Evolutionary conservation across 1,284 basidiomycete genomes (phyloP).

Genomic region (Pholiota adiposa): DNA sequence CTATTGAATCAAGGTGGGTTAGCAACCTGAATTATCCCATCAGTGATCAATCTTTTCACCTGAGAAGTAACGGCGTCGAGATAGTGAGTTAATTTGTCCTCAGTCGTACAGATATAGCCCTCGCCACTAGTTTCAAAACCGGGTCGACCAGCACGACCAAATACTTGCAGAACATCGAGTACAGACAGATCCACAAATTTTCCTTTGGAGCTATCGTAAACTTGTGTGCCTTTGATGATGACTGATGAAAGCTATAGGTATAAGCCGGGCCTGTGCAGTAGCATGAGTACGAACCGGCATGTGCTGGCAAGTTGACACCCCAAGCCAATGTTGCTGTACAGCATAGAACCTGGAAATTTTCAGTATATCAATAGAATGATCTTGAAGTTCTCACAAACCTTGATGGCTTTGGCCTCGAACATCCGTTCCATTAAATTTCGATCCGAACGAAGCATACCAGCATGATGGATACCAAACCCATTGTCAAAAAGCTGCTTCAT

Average conservation of each 20-base stretch:
- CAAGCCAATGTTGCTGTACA: conserved; percentile 99
- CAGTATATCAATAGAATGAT: not conserved
- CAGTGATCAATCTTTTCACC: conserved; percentile 42
- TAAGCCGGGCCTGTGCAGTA: not conserved
- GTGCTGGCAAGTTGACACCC: conserved; percentile 99
- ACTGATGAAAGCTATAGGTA: conserved; percentile 47
- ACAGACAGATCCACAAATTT: conserved; percentile 94
- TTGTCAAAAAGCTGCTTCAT: conserved; percentile 94
- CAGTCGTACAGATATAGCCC: conserved; percentile 94
- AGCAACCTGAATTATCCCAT: not conserved
- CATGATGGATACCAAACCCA: conserved; percentile 98
- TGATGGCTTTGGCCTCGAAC: conserved; percentile 92
- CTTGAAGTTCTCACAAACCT: conserved; percentile 51
- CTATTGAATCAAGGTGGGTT: conserved; percentile 32
- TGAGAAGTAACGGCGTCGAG: conserved; percentile 89
- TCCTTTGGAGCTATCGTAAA: conserved; percentile 91
- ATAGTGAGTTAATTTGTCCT: conserved; percentile 94
- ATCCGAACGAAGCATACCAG: conserved; percentile 96
- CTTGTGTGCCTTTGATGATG: conserved; percentile 97
- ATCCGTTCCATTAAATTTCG: conserved; percentile 95
- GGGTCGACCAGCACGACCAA: conserved; percentile 96
- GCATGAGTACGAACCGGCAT: conserved; percentile 69
- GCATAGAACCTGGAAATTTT: conserved; percentile 79
- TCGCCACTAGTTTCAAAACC: conserved; percentile 96
- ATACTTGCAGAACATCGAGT: conserved; percentile 96